Percentiles rank a stretch among this genome's conserved stretches.
These are phyloP conservation scores for Massarina eburnea DNA, from an alignment of 2,329 filamentous ascomycete species.

Conservation along the genomic window DNA sequence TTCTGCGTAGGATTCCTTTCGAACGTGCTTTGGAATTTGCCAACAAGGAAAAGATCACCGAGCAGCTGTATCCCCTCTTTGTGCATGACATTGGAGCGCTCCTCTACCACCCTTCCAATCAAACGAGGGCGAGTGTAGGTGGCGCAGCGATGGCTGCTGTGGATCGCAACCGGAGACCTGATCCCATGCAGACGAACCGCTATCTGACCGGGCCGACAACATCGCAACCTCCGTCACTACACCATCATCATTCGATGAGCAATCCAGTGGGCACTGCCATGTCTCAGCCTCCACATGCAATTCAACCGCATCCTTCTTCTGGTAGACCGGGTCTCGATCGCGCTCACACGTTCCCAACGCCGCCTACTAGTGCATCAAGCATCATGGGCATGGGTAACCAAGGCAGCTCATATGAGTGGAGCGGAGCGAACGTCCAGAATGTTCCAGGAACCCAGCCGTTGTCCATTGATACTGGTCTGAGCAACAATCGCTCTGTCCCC, in stretches of 20 bases:
- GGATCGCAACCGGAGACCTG: conserved; percentile 57
- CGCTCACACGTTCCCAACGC: conserved; percentile 90
- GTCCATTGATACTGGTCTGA: conserved; percentile 78
- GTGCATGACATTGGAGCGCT: conserved; percentile 95
- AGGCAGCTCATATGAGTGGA: conserved; percentile 79
- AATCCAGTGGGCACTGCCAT: conserved; percentile 60
- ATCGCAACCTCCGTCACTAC: conserved; percentile 68
- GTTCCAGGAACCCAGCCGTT: conserved; percentile 68
- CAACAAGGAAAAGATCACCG: conserved; percentile 99
- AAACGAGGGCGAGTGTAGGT: conserved; percentile 77
- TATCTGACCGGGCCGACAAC: conserved; percentile 61
- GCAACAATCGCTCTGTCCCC: conserved; percentile 80
- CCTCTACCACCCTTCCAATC: conserved; percentile 90
- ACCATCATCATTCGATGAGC: conserved; percentile 69
- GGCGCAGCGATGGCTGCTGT: conserved; percentile 70
- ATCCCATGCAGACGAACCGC: conserved; percentile 46
- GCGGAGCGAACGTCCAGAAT: conserved; percentile 47
- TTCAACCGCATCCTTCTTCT: conserved; percentile 60
- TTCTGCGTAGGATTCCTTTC: conserved; percentile 79
- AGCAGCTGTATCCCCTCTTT: conserved; percentile 91
- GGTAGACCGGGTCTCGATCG: conserved; percentile 72
- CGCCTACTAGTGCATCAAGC: conserved; percentile 88
- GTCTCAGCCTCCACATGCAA: conserved; percentile 67
- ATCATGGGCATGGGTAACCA: conserved; percentile 75
- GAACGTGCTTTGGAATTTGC: conserved; percentile 97